A percentile compares a stretch with the other conserved stretches of the same genome.
phyloP scores from a whole-genome alignment of 495 filamentous ascomycete species.

The Penicillium steckii region DNA sequence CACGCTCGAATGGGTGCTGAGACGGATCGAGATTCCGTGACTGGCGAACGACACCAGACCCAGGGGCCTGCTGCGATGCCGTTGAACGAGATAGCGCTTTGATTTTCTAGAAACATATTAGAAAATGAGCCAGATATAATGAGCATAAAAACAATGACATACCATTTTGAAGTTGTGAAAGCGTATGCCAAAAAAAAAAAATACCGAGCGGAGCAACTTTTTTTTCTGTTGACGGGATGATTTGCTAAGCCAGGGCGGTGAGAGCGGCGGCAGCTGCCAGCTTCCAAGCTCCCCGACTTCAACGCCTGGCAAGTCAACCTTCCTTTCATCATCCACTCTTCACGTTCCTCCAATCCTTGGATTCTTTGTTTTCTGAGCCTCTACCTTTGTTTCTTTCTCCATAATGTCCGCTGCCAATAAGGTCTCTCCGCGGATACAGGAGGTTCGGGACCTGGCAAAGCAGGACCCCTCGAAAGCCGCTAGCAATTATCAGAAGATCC shows the following conservation, averaged over 20 bases:
- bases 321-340: slow-evolving; percentile 16
- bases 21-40: slow-evolving; percentile 90
- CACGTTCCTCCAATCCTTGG: slow-evolving; percentile 1
- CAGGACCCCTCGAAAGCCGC: slow-evolving; percentile 78
- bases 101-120: slow-evolving; percentile 64
- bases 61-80: slow-evolving; percentile 74
- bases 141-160: slow-evolving; percentile 2
- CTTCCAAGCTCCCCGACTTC: slow-evolving; percentile 33
- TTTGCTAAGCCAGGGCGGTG: slow-evolving; percentile 34
- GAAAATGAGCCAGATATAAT: background rate
- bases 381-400: background rate
- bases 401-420: slow-evolving; percentile 52
- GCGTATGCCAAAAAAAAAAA: slow-evolving; percentile 9
- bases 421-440: slow-evolving; percentile 64
- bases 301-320: slow-evolving; percentile 20
- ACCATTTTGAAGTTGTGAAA: slow-evolving; percentile 27
- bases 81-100: slow-evolving; percentile 83
- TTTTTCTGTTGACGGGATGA: slow-evolving; percentile 32
- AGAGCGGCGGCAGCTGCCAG: slow-evolving; percentile 27
- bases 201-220: slow-evolving; percentile 23
- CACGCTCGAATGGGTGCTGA: slow-evolving; percentile 91
- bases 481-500: slow-evolving; percentile 79
- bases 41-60: slow-evolving; percentile 67
- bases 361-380: slow-evolving; percentile 1
- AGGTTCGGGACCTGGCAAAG: slow-evolving; percentile 82